phyloP scores from a whole-genome alignment of 371 early-diverging fungal genomes.

The Rhizopus arrhizus region DNA sequence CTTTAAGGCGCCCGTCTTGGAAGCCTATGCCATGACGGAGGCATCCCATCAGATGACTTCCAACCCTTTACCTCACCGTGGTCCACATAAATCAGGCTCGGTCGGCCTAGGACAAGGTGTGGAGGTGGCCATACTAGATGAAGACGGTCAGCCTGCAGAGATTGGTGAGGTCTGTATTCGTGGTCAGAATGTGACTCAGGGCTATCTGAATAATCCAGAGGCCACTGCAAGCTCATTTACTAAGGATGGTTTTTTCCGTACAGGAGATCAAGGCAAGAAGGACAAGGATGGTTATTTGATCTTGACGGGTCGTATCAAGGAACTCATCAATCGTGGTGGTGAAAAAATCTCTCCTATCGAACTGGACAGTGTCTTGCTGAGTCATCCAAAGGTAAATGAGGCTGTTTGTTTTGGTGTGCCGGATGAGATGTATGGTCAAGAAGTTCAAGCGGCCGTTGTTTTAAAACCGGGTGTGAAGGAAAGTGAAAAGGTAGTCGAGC shows the following conservation, averaged over 20 bases:
- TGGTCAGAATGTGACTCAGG: constrained; percentile 78
- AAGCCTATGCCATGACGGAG: constrained; percentile 80
- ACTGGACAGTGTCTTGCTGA: constrained; percentile 76
- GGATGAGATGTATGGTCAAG: constrained; percentile 81
- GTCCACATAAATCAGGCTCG: constrained; percentile 75
- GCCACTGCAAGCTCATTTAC: constrained; percentile 77
- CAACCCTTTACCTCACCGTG: constrained; percentile 76
- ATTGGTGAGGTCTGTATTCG: constrained; percentile 86
- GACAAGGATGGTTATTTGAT: constrained; percentile 73
- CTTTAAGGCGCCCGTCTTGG: constrained; percentile 77
- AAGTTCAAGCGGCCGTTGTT: constrained; percentile 81
- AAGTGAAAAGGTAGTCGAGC: constrained; percentile 37
- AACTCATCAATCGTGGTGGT: constrained; percentile 80
- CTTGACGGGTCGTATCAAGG: constrained; percentile 82
- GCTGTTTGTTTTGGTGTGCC: constrained; percentile 79
- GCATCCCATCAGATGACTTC: constrained; percentile 90
- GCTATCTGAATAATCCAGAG: constrained; percentile 79
- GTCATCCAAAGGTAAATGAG: constrained; percentile 72
- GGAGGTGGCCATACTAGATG: constrained; percentile 74
- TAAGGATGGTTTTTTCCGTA: constrained; percentile 71
- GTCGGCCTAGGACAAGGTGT: constrained; percentile 86
- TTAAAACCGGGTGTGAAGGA: constrained; percentile 33
- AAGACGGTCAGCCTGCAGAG: constrained; percentile 55
- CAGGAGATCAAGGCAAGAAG: constrained; percentile 80
- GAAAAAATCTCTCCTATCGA: constrained; percentile 84